These are phyloP conservation scores for Boletus reticulatus DNA, from an alignment of 768 basidiomycete genomes.

Conservation along the genomic window DNA sequence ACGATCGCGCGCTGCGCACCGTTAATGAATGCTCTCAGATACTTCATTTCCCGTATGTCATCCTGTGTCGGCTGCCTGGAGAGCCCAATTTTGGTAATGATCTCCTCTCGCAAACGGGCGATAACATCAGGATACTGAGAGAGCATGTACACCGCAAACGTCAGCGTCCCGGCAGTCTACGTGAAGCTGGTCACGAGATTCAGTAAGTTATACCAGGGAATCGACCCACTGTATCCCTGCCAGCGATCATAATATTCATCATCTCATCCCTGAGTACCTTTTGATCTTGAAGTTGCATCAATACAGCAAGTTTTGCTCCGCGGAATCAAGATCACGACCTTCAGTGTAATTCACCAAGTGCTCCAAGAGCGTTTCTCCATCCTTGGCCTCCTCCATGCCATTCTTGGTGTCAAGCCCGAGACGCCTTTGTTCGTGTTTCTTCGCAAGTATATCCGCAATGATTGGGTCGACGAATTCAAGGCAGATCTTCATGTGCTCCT, in stretches of 20 bases:
- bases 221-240: conserved; percentile 44
- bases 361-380: conserved; percentile 47
- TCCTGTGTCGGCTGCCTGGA: conserved; percentile 49
- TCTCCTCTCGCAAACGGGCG: conserved; percentile 52
- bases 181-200: conserved; percentile 21
- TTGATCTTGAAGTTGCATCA: conserved; percentile 17
- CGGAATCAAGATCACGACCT: conserved; percentile 32
- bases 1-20: conserved; percentile 33
- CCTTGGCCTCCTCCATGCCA: conserved; percentile 17
- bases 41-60: conserved; percentile 62
- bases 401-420: neutral
- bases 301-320: neutral
- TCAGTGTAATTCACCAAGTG: conserved; percentile 55
- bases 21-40: conserved; percentile 62
- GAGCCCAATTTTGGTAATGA: conserved; percentile 49
- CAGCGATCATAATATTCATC: conserved; percentile 31
- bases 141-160: conserved; percentile 42
- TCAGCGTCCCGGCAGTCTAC: conserved; percentile 34
- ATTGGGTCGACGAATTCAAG: conserved; percentile 49
- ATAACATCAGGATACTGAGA: conserved; percentile 50
- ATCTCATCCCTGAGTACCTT: conserved; percentile 25
- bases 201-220: neutral
- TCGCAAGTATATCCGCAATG: conserved; percentile 40
- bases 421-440: conserved; percentile 25
- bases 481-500: conserved; percentile 40